Percentiles rank a stretch among this genome's conserved stretches.
These are phyloP conservation scores for Mollisiaceae sp. DNA, from an alignment of 2,329 filamentous ascomycete genomes.

Conservation along the genomic window DNA sequence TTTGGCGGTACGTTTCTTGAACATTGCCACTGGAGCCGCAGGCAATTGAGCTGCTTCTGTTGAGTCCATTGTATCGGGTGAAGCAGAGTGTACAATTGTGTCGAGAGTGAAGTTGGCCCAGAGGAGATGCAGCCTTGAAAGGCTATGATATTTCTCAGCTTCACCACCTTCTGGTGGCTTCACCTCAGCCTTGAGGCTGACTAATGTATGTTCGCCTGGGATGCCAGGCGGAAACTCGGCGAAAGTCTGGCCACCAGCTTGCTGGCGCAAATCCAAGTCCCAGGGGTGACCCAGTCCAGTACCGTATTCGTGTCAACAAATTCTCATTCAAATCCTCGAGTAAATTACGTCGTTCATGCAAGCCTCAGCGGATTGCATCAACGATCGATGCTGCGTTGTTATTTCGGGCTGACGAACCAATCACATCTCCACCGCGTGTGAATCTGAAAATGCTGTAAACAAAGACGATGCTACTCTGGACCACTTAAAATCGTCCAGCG, in stretches of 20 bases:
- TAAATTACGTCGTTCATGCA: constrained; percentile 27
- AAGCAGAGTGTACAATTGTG: background rate
- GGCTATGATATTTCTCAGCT: background rate
- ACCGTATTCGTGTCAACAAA: constrained; percentile 12
- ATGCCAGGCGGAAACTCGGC: background rate
- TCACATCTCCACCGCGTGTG: background rate
- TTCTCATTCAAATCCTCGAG: constrained; percentile 43
- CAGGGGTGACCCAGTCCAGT: background rate
- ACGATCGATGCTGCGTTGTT: constrained; percentile 27
- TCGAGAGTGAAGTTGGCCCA: background rate
- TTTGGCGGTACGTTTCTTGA: constrained; percentile 86
- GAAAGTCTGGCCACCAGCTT: background rate
- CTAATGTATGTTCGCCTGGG: background rate
- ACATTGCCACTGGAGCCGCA: constrained; percentile 60
- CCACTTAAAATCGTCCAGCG: constrained; percentile 12
- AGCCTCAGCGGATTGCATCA: constrained; percentile 8
- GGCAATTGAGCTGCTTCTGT: constrained; percentile 13
- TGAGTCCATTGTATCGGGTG: constrained; percentile 14
- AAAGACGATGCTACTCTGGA: constrained; percentile 2
- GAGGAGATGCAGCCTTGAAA: background rate
- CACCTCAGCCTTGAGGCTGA: constrained; percentile 11
- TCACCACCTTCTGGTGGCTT: background rate
- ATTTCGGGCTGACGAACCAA: constrained; percentile 19
- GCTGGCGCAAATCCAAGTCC: background rate
- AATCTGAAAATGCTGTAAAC: constrained; percentile 21